phyloP scores from a whole-genome alignment of 345 rosid species.

The Brassica nigra region DNA sequence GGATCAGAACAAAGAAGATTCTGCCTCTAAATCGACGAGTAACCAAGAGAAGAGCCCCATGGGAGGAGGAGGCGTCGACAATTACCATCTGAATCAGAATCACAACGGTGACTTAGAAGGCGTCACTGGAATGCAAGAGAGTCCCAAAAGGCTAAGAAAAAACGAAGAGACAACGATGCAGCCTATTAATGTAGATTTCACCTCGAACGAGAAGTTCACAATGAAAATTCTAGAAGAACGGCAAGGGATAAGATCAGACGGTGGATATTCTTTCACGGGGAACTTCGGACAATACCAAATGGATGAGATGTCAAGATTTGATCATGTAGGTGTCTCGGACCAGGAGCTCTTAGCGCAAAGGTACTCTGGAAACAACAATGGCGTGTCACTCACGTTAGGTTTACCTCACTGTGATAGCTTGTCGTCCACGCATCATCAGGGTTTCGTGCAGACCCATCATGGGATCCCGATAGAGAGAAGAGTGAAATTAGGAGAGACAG shows the following conservation, averaged over 20 bases:
- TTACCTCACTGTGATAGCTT: slow-evolving; percentile 89
- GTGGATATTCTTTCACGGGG: slow-evolving; percentile 78
- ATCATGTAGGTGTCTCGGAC: slow-evolving; percentile 45
- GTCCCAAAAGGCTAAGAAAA: slow-evolving; percentile 75
- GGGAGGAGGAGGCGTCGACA: slow-evolving; percentile 33
- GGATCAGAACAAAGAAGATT: slow-evolving; percentile 62
- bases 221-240: slow-evolving; percentile 65
- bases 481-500: slow-evolving; percentile 61
- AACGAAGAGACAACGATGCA: slow-evolving; percentile 56
- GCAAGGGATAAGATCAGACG: slow-evolving; percentile 53
- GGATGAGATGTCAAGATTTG: slow-evolving; percentile 75
- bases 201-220: slow-evolving; percentile 46
- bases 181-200: slow-evolving; percentile 43
- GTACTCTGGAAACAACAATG: slow-evolving; percentile 61
- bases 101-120: slow-evolving; percentile 75
- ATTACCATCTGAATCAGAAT: slow-evolving; percentile 56
- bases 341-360: slow-evolving; percentile 72
- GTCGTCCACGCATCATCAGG: slow-evolving; percentile 71
- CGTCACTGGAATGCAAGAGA: slow-evolving; percentile 59
- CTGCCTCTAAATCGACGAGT: slow-evolving; percentile 57
- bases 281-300: slow-evolving; percentile 92
- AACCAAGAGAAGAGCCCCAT: slow-evolving; percentile 52
- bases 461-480: slow-evolving; percentile 73
- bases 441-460: slow-evolving; percentile 74
- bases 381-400: slow-evolving; percentile 92